Conservation (phyloP, 768 basidiomycete species). For the Boletus insuetus region DNA sequence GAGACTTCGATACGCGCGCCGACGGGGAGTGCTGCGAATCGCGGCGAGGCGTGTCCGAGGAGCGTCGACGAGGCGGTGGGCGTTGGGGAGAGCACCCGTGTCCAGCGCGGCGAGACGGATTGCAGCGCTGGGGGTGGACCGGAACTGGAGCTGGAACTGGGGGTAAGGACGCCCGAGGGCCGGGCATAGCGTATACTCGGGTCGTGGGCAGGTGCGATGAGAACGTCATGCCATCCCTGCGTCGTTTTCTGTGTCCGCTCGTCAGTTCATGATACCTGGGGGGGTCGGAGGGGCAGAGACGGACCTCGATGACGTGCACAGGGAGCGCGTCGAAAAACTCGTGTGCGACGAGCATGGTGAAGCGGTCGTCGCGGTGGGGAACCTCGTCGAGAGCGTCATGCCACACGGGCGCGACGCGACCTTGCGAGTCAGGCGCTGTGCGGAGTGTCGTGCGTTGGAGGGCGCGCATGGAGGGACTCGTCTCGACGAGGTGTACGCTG, state of each 20-base stretch:
- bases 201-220: constrained; percentile 54
- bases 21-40: constrained; percentile 64
- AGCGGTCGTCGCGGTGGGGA: constrained; percentile 44
- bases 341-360: constrained; percentile 88
- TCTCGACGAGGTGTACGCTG: constrained; percentile 79
- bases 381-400: constrained; percentile 72
- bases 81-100: constrained; percentile 60
- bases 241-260: constrained; percentile 56
- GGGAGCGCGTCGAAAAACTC: constrained; percentile 98
- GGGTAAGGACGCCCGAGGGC: constrained; percentile 9
- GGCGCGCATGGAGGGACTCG: constrained; percentile 61
- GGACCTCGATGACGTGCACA: constrained; percentile 83
- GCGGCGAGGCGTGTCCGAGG: constrained; percentile 61
- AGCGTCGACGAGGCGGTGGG: constrained; percentile 55
- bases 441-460: constrained; percentile 57
- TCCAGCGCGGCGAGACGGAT: constrained; percentile 42
- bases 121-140: background rate
- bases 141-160: background rate
- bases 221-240: constrained; percentile 83
- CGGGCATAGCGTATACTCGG: constrained; percentile 32
- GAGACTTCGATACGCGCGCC: constrained; percentile 84
- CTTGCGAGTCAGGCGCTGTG: constrained; percentile 18
- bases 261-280: background rate
- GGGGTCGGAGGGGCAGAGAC: constrained; percentile 8
- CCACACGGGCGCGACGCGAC: constrained; percentile 57